phyloP scores from a whole-genome alignment of 1,284 basidiomycete species.

The Tetrapyrgos nigripes region DNA sequence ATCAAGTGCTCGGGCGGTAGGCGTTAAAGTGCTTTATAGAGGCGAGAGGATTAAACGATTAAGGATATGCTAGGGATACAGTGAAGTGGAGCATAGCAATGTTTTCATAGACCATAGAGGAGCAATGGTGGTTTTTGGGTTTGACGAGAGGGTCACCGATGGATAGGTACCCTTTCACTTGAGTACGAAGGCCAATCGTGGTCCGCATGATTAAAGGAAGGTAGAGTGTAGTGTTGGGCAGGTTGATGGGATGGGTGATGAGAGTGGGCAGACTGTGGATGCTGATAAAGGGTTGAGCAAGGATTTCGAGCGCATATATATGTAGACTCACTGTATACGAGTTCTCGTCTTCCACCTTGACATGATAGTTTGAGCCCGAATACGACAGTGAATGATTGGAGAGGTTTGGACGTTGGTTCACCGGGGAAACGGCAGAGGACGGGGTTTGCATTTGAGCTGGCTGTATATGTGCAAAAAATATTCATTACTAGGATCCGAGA shows the following conservation, averaged over 20 bases:
- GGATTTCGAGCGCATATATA: slow-evolving; percentile 25
- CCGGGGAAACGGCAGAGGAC: slow-evolving; percentile 47
- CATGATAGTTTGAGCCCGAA: slow-evolving; percentile 48
- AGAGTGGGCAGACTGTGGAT: slow-evolving; percentile 53
- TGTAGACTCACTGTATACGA: slow-evolving; percentile 52
- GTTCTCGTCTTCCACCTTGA: slow-evolving; percentile 72
- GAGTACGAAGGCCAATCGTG: slow-evolving; percentile 69
- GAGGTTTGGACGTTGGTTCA: slow-evolving; percentile 46
- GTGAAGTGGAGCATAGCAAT: neutral
- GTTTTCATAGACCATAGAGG: neutral
- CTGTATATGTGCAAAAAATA: slow-evolving; percentile 52
- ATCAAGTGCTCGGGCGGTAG: too few species aligned
- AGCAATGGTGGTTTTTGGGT: neutral
- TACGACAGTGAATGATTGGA: slow-evolving; percentile 42
- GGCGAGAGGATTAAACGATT: neutral
- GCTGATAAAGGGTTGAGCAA: slow-evolving; percentile 39
- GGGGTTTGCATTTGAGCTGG: slow-evolving; percentile 63
- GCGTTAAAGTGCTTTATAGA: too few species aligned
- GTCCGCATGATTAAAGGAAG: slow-evolving; percentile 51
- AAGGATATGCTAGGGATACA: neutral
- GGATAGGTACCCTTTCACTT: slow-evolving; percentile 63
- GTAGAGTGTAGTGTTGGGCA: too few species aligned
- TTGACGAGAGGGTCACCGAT: slow-evolving; percentile 46
- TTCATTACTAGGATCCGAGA: slow-evolving; percentile 52
- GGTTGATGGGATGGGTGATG: too few species aligned